Evolutionary conservation across 345 rosid genomes (phyloP), one percentile per base, ranked within the genome.

Genomic region (Eutrema japonicum): DNA sequence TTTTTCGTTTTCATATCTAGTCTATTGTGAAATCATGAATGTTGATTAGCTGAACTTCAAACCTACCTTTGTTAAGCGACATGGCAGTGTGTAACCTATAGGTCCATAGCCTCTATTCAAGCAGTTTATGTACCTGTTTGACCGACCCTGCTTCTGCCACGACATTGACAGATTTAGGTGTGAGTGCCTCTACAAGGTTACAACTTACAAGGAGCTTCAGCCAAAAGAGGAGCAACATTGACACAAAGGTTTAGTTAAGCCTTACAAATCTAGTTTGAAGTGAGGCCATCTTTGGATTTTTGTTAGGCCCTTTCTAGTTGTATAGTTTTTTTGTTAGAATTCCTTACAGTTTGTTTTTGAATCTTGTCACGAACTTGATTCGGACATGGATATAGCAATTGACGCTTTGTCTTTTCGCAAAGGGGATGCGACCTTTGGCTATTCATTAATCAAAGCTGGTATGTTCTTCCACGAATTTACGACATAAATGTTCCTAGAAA

Each of bases 321-420:
- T 2, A 26, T 7, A 36, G 29, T 61, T 43, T 22, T 22, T 22
- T 22, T 22, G 26, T 22, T 22, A 56, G 45, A 69, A 3, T 13
- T 12, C 33, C 54, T 22, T 22, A 51, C 55, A 51, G 35, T 51
- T 7, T 14, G 26, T 57, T 35, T 70, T 16, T 70, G n/a, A 58
- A 14, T 50, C 52, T 5, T 71, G 22, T 37, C 41, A 49, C 40
- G 37, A 48, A 70, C 33, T 70, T 58, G 57, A 18, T 45, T 68
- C 35, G 7, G 49, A 38, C 29, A 7, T 48, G 11, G 26, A 8
- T 22, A 49, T 49, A 49, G 46, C 33, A 35, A 1, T 33, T 11
- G 7, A 48, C 35, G 12, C 18, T 13, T 42, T 2, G 10, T 12
- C 36, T 22, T 65, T 36, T 26, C 14, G 33, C 26, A 22, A 22